Percentiles rank a stretch among this genome's conserved stretches.
These are phyloP conservation scores for Trametes villosa DNA, from an alignment of 768 basidiomycete genomes.

Conservation along the genomic window DNA sequence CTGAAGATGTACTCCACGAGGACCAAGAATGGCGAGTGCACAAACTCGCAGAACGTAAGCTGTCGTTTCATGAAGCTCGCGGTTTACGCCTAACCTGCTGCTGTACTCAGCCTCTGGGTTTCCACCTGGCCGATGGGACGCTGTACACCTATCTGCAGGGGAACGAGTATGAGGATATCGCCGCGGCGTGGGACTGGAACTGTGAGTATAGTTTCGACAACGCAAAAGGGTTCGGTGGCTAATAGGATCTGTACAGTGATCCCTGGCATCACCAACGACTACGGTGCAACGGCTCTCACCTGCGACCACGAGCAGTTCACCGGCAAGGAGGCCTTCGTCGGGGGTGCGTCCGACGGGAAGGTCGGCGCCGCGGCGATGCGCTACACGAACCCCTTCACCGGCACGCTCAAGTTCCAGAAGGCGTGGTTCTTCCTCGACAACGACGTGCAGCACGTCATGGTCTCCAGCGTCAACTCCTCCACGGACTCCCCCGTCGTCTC, in stretches of 20 bases:
- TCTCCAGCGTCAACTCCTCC: conserved; percentile 49
- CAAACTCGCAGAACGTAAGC: conserved; percentile 63
- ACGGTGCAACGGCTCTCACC: conserved; percentile 54
- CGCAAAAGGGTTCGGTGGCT: neutral
- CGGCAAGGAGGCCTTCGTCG: conserved; percentile 64
- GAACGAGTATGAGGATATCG: conserved; percentile 74
- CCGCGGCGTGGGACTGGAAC: conserved; percentile 79
- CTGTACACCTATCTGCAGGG: conserved; percentile 67
- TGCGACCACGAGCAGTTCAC: conserved; percentile 48
- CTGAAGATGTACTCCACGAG: conserved; percentile 66
- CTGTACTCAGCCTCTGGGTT: conserved; percentile 60
- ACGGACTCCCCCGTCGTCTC: conserved; percentile 55
- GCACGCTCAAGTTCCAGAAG: conserved; percentile 63
- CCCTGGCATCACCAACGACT: conserved; percentile 72
- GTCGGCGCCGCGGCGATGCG: conserved; percentile 65
- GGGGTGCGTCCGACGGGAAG: conserved; percentile 62
- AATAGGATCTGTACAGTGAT: conserved; percentile 43
- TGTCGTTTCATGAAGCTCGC: neutral
- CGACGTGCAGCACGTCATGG: conserved; percentile 66
- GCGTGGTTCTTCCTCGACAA: conserved; percentile 73
- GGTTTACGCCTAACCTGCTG: neutral
- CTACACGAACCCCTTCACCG: conserved; percentile 66
- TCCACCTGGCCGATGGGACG: conserved; percentile 71
- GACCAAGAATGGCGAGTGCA: conserved; percentile 65
- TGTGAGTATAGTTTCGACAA: conserved; percentile 16